These are phyloP conservation scores for Phytophthora lateralis DNA, from an alignment of 352 stramenopile species.

Conservation along the genomic window DNA sequence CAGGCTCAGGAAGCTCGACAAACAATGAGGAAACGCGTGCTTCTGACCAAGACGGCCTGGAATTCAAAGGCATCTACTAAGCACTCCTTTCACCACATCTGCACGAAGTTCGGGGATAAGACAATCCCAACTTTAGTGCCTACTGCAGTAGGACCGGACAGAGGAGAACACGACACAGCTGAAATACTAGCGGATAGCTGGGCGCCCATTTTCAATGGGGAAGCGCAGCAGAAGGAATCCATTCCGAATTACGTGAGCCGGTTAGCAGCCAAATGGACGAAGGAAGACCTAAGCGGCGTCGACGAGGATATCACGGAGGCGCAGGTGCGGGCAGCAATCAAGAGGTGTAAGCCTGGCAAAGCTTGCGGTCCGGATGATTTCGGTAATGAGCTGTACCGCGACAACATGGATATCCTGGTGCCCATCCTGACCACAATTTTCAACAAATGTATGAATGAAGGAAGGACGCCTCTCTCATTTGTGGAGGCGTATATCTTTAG, in stretches of 20 bases:
- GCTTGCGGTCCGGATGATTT: not conserved
- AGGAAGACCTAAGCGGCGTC: not conserved
- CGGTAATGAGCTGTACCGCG: not conserved
- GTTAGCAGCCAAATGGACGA: not conserved
- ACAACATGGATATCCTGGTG: not conserved
- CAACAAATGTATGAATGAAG: not conserved
- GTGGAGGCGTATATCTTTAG: not conserved
- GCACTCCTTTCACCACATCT: not conserved
- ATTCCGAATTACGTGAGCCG: not conserved
- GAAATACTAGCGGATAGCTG: not conserved
- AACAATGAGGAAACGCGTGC: too few species aligned
- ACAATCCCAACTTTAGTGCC: not conserved
- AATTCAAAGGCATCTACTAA: not conserved
- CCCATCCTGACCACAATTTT: not conserved
- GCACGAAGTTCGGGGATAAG: not conserved
- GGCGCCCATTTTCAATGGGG: not conserved
- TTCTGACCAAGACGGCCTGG: not conserved
- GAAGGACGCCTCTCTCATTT: not conserved
- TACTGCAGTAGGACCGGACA: not conserved
- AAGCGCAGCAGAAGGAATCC: not conserved
- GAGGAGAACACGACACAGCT: not conserved
- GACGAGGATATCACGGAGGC: not conserved
- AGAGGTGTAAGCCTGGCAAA: not conserved
- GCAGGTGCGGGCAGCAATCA: not conserved
- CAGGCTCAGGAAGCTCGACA: too few species aligned